Percentiles rank a stretch among this genome's conserved stretches.
These are phyloP conservation scores for Aureobasidium sp. DNA, from an alignment of 2,329 filamentous ascomycete genomes.

Conservation along the genomic window DNA sequence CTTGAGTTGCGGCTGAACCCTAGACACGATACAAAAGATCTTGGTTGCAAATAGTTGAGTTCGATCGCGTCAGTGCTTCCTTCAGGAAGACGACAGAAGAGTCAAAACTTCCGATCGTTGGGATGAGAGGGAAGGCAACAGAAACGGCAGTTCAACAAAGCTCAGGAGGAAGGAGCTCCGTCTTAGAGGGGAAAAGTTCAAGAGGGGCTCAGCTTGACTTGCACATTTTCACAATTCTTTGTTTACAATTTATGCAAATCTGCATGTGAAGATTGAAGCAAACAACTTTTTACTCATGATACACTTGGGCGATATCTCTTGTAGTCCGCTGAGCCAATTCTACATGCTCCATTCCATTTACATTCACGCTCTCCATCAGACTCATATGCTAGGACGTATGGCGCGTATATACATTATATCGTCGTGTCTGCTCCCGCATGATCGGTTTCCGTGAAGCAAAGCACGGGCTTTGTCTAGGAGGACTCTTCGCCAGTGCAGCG, in stretches of 20 bases:
- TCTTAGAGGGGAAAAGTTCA: not conserved
- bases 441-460: not conserved
- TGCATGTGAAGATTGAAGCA: constrained; percentile 1
- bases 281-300: not conserved
- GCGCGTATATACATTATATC: constrained; percentile 8
- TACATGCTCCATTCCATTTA: not conserved
- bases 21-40: not conserved
- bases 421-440: constrained; percentile 8
- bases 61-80: constrained; percentile 12
- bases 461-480: constrained; percentile 7
- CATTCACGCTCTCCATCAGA: not conserved
- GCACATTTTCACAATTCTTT: not conserved
- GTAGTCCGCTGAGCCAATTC: not conserved
- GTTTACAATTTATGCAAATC: not conserved
- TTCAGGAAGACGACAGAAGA: not conserved
- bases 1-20: not conserved
- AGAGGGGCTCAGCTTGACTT: not conserved
- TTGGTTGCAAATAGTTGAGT: not conserved
- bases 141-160: not conserved
- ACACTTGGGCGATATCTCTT: not conserved
- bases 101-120: constrained; percentile 7
- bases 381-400: not conserved
- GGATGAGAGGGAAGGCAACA: not conserved
- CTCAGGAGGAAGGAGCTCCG: not conserved
- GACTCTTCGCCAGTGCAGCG: constrained; percentile 40